Conservation (phyloP, 306 rosid genomes). For the Gleditsia sinensis region DNA sequence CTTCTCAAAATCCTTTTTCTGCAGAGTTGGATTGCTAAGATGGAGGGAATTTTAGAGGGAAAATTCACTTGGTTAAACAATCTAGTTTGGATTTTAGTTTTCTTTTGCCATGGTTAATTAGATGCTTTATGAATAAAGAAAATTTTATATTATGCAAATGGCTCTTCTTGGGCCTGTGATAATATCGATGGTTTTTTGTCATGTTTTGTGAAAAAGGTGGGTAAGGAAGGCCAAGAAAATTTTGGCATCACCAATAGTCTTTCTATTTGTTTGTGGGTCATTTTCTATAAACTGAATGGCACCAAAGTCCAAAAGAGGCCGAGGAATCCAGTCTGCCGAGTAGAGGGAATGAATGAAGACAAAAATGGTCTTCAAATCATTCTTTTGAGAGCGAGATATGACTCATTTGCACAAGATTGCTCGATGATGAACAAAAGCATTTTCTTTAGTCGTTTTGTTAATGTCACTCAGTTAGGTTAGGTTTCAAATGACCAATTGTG, state of each 20-base stretch:
- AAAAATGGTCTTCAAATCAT: background rate
- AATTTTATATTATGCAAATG: background rate
- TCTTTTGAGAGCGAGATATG: background rate
- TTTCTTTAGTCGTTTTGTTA: background rate
- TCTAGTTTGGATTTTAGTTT: background rate
- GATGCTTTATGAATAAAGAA: background rate
- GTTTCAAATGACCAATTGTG: background rate
- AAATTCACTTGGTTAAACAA: background rate
- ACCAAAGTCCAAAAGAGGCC: slow-evolving; percentile 18
- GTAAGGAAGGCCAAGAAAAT: background rate
- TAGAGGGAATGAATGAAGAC: slow-evolving; percentile 7
- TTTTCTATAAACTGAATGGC: slow-evolving; percentile 25
- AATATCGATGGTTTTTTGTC: slow-evolving; percentile 15
- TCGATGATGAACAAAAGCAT: slow-evolving; percentile 22
- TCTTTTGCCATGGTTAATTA: background rate
- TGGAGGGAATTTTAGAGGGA: background rate
- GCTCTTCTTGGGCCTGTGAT: slow-evolving; percentile 19
- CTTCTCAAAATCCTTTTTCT: background rate
- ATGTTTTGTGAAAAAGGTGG: background rate
- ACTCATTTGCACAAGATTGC: background rate
- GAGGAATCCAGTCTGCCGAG: background rate
- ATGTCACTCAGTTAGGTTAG: background rate
- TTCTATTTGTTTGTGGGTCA: slow-evolving; percentile 17
- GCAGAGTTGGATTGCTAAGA: background rate
- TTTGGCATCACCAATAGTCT: background rate